These are phyloP conservation scores for Colletotrichum sp. DNA, from an alignment of 2,329 filamentous ascomycete genomes.

Conservation along the genomic window DNA sequence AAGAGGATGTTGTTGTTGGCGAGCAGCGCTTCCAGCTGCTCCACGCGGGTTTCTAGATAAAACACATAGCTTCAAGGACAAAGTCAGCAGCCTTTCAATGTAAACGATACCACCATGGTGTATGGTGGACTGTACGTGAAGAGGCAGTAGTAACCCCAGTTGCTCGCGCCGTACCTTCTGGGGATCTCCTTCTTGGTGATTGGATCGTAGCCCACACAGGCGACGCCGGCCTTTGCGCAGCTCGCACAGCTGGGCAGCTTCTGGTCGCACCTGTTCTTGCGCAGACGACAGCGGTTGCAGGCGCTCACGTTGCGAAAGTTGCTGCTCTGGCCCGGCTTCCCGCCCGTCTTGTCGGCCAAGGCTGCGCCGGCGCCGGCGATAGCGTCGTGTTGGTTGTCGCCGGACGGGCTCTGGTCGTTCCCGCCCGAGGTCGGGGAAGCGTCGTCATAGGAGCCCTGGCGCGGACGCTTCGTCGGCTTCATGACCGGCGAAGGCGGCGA, in stretches of 20 bases:
- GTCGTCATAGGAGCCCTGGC: slow-evolving; percentile 54
- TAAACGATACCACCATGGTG: slow-evolving; percentile 40
- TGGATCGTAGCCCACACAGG: slow-evolving; percentile 94
- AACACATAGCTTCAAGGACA: slow-evolving; percentile 77
- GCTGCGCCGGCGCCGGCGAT: slow-evolving; percentile 29
- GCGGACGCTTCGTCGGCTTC: slow-evolving; percentile 62
- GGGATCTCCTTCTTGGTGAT: slow-evolving; percentile 97
- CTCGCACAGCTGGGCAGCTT: slow-evolving; percentile 87
- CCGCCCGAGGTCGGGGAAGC: slow-evolving; percentile 38
- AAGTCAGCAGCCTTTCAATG: background rate
- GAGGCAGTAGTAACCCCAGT: background rate
- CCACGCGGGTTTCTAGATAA: slow-evolving; percentile 87
- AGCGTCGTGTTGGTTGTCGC: slow-evolving; percentile 28
- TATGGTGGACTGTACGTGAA: background rate
- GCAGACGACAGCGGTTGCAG: slow-evolving; percentile 88
- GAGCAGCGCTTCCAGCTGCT: slow-evolving; percentile 81
- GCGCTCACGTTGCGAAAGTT: slow-evolving; percentile 89
- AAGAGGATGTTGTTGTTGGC: slow-evolving; percentile 72
- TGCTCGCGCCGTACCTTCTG: slow-evolving; percentile 67
- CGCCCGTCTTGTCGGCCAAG: slow-evolving; percentile 29
- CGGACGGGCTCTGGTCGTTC: slow-evolving; percentile 39
- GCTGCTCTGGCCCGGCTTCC: slow-evolving; percentile 63
- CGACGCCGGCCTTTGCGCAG: slow-evolving; percentile 90
- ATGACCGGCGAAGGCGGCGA: slow-evolving; percentile 54
- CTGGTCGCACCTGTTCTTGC: slow-evolving; percentile 97